Percentiles rank a stretch among this genome's conserved stretches.
Conservation (phyloP, 352 stramenopile species). For the Phytophthora foliorum region DNA sequence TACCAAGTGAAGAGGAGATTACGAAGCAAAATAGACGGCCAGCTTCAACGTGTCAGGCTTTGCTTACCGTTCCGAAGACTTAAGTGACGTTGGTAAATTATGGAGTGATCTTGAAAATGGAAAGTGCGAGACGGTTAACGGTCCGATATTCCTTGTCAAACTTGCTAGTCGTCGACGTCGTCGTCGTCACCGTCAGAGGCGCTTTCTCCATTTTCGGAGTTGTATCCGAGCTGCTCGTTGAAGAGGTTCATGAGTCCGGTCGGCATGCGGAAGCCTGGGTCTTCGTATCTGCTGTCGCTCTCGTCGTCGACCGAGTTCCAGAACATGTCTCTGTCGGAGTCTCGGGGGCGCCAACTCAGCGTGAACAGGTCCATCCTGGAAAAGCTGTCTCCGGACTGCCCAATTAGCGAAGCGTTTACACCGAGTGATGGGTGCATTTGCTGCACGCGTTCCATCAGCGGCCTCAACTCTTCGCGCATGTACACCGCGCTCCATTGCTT, state of each 20-base stretch:
- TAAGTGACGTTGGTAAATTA: too few relatives aligned
- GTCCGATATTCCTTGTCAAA: too few relatives aligned
- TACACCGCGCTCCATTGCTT: slow-evolving; percentile 18
- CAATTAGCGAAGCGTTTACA: slow-evolving; percentile 10
- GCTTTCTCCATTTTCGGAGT: neutral
- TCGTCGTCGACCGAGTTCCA: slow-evolving; percentile 14
- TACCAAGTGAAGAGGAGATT: slow-evolving; percentile 6
- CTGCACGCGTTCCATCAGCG: slow-evolving; percentile 18
- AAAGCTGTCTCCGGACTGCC: slow-evolving; percentile 16
- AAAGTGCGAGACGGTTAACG: too few relatives aligned
- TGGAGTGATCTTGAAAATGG: neutral
- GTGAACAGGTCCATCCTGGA: slow-evolving; percentile 16
- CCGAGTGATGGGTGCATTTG: slow-evolving; percentile 15
- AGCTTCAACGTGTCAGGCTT: slow-evolving; percentile 27
- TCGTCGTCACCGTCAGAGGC: slow-evolving; percentile 2
- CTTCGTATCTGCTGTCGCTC: slow-evolving; percentile 8
- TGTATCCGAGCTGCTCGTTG: slow-evolving; percentile 18
- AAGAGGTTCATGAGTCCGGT: slow-evolving; percentile 11
- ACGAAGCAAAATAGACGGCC: slow-evolving; percentile 8
- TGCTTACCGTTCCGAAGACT: too few relatives aligned
- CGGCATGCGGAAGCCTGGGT: slow-evolving; percentile 5
- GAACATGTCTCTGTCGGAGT: slow-evolving; percentile 17
- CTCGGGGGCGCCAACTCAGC: slow-evolving; percentile 15
- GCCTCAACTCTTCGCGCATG: slow-evolving; percentile 13
- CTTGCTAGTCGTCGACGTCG: neutral